Percentiles rank a stretch among this genome's conserved stretches.
phyloP scores from a whole-genome alignment of 306 rosid genomes.

The Ceratonia siliqua region DNA sequence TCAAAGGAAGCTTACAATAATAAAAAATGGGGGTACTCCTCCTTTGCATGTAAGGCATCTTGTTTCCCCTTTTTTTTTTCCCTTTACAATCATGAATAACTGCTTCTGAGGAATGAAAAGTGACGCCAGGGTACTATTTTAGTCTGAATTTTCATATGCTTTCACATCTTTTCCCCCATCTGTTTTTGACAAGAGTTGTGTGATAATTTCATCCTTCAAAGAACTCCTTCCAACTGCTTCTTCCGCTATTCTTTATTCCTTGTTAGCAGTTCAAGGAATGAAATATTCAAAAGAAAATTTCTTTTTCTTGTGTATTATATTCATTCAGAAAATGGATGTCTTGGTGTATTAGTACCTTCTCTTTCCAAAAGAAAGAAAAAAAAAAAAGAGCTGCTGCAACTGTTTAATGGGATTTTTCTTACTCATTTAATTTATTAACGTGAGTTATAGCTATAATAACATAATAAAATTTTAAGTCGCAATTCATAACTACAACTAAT shows the following conservation, averaged over 20 bases:
- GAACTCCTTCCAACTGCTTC: background rate
- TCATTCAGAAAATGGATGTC: too few relatives aligned
- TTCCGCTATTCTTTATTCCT: background rate
- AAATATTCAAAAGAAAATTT: background rate
- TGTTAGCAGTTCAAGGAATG: background rate
- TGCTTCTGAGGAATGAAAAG: conserved; percentile 19
- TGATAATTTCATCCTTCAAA: background rate
- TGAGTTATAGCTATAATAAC: background rate
- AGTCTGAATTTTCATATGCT: conserved; percentile 2
- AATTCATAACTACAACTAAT: background rate
- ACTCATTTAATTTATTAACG: background rate
- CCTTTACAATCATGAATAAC: conserved; percentile 25
- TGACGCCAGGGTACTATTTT: background rate
- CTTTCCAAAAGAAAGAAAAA: background rate
- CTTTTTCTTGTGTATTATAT: background rate
- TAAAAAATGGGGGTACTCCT: conserved; percentile 74
- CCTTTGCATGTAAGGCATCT: conserved; percentile 62
- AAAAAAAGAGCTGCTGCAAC: background rate
- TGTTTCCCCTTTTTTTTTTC: conserved; percentile 35
- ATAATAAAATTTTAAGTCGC: background rate
- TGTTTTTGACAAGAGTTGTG: background rate
- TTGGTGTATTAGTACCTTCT: background rate
- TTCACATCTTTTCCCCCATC: background rate
- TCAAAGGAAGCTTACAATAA: conserved; percentile 81
- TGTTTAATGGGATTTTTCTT: background rate